A percentile compares a stretch with the other conserved stretches of the same genome.
phyloP scores from a whole-genome alignment of 1,284 basidiomycete species.

The Cutaneotrichosporon mucoides region DNA sequence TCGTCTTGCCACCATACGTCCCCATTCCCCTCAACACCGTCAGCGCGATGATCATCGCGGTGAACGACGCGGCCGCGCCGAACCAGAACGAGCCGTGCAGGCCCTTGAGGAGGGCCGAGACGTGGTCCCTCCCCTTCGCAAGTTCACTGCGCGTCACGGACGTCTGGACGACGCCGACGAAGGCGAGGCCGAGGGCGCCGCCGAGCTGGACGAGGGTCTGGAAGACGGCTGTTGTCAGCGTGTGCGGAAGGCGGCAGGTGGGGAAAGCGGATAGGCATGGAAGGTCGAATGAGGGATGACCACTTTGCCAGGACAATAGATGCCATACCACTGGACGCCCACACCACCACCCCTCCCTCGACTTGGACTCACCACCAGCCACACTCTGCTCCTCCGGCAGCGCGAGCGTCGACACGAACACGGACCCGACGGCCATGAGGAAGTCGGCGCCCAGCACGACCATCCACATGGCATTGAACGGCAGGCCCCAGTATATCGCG shows the following conservation, averaged over 20 bases:
- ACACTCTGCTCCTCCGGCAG: constrained; percentile 71
- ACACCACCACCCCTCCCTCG: no score
- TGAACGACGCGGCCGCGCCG: constrained; percentile 35
- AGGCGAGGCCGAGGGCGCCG: constrained; percentile 67
- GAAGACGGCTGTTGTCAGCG: constrained; percentile 49
- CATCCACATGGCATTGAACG: constrained; percentile 71
- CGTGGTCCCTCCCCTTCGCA: constrained; percentile 10
- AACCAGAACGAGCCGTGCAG: constrained; percentile 44
- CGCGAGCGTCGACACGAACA: constrained; percentile 71
- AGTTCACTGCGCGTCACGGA: constrained; percentile 23
- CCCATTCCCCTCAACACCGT: constrained; percentile 36
- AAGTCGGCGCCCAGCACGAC: constrained; percentile 74
- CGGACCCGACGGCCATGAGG: constrained; percentile 66
- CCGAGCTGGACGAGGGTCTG: constrained; percentile 58
- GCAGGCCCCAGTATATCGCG: constrained; percentile 70
- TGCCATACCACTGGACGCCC: no score
- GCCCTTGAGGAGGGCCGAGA: constrained; percentile 26
- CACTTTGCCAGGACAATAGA: no score
- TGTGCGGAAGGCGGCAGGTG: constrained; percentile 38
- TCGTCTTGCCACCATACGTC: constrained; percentile 8
- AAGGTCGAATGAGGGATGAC: no score
- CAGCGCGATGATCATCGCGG: constrained; percentile 31
- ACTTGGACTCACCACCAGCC: constrained; percentile 63
- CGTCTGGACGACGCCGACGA: constrained; percentile 65
- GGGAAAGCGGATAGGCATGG: no score